Conservation (phyloP, 768 basidiomycete genomes). For the Rhodotorula sphaerocarpa region DNA sequence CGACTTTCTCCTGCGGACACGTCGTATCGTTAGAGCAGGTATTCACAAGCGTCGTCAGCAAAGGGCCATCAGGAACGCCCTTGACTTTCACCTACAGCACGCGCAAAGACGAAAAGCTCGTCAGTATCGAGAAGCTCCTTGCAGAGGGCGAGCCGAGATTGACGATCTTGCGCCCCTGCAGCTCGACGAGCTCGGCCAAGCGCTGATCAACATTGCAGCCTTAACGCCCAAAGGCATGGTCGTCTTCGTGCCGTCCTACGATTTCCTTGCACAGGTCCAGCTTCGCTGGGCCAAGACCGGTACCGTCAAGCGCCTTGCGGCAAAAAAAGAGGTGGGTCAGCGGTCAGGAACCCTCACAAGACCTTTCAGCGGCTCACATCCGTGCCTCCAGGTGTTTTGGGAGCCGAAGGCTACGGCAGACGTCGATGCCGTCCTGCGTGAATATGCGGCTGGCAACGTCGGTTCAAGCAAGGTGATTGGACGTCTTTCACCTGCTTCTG, state of each 20-base stretch:
- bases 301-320: conserved; percentile 54
- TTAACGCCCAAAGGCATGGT: conserved; percentile 81
- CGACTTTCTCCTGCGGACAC: conserved; percentile 82
- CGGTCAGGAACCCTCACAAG: no score
- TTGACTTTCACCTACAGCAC: conserved; percentile 74
- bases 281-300: conserved; percentile 59
- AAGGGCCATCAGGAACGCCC: conserved; percentile 26
- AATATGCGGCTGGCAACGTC: conserved; percentile 50
- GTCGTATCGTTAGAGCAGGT: conserved; percentile 76
- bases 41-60: conserved; percentile 50
- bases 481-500: not conserved
- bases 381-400: conserved; percentile 80
- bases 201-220: conserved; percentile 67
- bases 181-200: conserved; percentile 74
- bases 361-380: no score
- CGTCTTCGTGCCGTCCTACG: conserved; percentile 89
- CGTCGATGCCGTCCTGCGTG: conserved; percentile 66
- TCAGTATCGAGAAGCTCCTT: no score
- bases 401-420: conserved; percentile 67
- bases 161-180: no score
- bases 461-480: conserved; percentile 45
- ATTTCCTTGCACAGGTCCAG: conserved; percentile 62
- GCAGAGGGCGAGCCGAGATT: no score
- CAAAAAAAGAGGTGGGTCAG: conserved; percentile 64
- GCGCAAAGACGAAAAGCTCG: conserved; percentile 47